These are phyloP conservation scores for Penicillium ochrochloron DNA, from an alignment of 495 filamentous ascomycete species.

Conservation along the genomic window DNA sequence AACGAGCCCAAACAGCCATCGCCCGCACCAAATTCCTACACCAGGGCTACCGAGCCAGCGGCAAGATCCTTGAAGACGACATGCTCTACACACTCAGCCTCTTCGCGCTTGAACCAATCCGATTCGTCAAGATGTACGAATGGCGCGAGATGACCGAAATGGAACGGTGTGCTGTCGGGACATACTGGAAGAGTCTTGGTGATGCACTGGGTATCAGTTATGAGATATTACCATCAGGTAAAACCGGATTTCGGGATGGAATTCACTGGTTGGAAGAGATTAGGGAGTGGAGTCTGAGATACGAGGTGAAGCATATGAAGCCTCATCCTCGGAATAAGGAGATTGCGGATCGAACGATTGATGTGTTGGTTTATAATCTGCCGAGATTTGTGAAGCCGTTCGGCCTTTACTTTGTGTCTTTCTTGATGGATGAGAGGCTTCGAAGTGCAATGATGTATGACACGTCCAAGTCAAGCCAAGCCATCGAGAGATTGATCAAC, in stretches of 20 bases:
- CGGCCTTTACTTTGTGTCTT: slow-evolving; percentile 51
- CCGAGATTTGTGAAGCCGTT: slow-evolving; percentile 54
- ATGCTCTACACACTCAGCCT: slow-evolving; percentile 68
- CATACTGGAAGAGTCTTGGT: slow-evolving; percentile 66
- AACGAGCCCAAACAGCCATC: slow-evolving; percentile 57
- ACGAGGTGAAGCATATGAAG: slow-evolving; percentile 61
- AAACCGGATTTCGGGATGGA: slow-evolving; percentile 57
- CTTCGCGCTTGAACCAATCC: slow-evolving; percentile 61
- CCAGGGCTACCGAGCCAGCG: slow-evolving; percentile 55
- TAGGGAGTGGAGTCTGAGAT: slow-evolving; percentile 55
- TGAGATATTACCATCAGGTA: slow-evolving; percentile 36
- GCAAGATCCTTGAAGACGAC: slow-evolving; percentile 65
- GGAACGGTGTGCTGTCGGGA: slow-evolving; percentile 64
- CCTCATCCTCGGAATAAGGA: slow-evolving; percentile 56
- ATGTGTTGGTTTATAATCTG: slow-evolving; percentile 59
- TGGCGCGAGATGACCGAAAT: slow-evolving; percentile 66
- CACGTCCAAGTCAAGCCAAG: not conserved
- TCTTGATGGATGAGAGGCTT: slow-evolving; percentile 63
- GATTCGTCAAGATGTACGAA: slow-evolving; percentile 59
- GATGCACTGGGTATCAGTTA: slow-evolving; percentile 65
- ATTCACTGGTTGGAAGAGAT: slow-evolving; percentile 66
- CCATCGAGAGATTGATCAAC: not conserved
- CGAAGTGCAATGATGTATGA: slow-evolving; percentile 64
- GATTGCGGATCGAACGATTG: slow-evolving; percentile 59
- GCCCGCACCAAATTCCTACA: slow-evolving; percentile 72